Conservation (phyloP, 106 monocot genomes). For the Dioscorea dumetorum region DNA sequence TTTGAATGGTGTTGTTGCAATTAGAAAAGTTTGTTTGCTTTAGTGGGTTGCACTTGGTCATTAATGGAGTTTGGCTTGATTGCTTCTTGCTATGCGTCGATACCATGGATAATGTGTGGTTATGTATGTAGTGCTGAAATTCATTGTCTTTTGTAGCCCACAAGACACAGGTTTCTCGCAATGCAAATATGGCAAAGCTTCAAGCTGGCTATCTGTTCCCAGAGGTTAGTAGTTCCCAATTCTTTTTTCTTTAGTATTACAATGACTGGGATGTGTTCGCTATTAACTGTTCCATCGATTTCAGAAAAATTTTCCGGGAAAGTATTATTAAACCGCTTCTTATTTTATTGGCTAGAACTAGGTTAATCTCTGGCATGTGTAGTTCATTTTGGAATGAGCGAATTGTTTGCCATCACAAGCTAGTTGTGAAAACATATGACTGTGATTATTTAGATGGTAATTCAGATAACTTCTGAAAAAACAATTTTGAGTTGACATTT, state of each 20-base stretch:
- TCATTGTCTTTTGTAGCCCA: constrained; percentile 34
- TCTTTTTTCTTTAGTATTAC: no score
- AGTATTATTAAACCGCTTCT: neutral
- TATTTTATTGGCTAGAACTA: neutral
- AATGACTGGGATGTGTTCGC: neutral
- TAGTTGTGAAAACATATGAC: no score
- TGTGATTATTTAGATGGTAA: no score
- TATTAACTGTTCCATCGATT: neutral
- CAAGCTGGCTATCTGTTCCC: constrained; percentile 94
- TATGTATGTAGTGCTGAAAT: no score
- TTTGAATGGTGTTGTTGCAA: no score
- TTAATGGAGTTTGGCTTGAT: no score
- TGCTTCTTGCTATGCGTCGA: neutral
- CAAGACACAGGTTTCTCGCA: constrained; percentile 74
- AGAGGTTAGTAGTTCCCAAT: constrained; percentile 42
- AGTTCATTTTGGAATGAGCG: neutral
- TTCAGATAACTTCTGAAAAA: no score
- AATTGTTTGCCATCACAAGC: no score
- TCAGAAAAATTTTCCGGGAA: neutral
- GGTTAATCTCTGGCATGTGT: neutral
- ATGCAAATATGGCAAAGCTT: constrained; percentile 83
- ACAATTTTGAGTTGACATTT: no score
- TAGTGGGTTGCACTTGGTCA: no score
- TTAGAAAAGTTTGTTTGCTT: no score
- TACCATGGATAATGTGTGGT: no score